phyloP scores from a whole-genome alignment of 2,329 filamentous ascomycete species.

The Penicillium fuscoglaucum region DNA sequence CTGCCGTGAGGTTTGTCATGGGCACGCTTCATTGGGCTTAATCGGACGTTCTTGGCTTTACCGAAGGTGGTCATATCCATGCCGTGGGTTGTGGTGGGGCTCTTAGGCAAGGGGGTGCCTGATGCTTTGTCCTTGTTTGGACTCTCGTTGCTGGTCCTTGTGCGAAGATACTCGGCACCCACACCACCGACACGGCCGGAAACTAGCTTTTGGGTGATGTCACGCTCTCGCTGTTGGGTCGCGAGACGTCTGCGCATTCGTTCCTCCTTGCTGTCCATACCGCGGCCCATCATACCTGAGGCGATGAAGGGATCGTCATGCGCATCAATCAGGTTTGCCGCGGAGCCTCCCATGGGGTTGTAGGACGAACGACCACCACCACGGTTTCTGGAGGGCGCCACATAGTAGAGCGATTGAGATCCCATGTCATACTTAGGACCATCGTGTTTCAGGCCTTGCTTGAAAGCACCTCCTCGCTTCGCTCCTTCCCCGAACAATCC shows the following conservation, averaged over 20 bases:
- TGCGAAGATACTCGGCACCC: constrained; percentile 49
- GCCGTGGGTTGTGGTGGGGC: constrained; percentile 11
- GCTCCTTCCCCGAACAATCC: constrained; percentile 36
- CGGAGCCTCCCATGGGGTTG: constrained; percentile 34
- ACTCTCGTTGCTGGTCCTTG: constrained; percentile 30
- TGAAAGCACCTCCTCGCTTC: neutral
- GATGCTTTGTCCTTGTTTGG: constrained; percentile 14
- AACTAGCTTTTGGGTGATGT: constrained; percentile 46
- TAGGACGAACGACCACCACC: constrained; percentile 21
- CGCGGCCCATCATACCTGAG: constrained; percentile 41
- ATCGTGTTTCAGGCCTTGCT: constrained; percentile 35
- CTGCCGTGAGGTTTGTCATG: constrained; percentile 36
- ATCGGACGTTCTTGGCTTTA: constrained; percentile 41
- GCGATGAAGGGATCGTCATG: constrained; percentile 46
- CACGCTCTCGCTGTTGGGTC: constrained; percentile 46
- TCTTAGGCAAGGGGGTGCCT: constrained; percentile 14
- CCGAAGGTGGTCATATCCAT: constrained; percentile 32
- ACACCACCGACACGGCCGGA: constrained; percentile 36
- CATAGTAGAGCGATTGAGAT: constrained; percentile 48
- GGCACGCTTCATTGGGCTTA: constrained; percentile 44
- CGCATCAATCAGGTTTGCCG: constrained; percentile 45
- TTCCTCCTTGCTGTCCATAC: constrained; percentile 44
- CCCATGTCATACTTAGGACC: constrained; percentile 42
- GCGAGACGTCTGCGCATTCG: constrained; percentile 45
- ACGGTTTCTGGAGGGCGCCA: constrained; percentile 37